Evolutionary conservation across 164 flowering plant genomes (phyloP), one percentile per base, ranked within the genome.

Genomic region (Brasenia schreberi): DNA sequence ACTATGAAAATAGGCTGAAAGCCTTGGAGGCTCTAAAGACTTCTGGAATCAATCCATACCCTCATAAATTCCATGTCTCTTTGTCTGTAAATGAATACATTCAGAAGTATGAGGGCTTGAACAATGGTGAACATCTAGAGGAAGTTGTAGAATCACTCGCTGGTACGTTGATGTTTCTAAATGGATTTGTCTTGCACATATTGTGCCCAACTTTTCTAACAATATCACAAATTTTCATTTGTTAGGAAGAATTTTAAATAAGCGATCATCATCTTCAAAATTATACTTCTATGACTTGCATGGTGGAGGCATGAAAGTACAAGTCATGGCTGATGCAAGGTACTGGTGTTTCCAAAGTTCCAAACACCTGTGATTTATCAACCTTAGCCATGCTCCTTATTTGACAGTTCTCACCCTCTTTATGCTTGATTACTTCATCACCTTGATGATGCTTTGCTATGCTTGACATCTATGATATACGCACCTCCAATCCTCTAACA

Each of bases 261-360:
- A 94, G 74, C 73, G 99, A 42, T 73, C 88, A 39, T 88, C 97
- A 10, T 85, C 94, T 42, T 77, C 93, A 19, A 89, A 89, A 82
- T 80, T 94, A 9, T 82, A 83, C 77, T 94, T 94, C 72, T 94
- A 94, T 82, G 99, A 91, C 77, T 71, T 94, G 65, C 85, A 83
- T 68, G 84, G 82, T 53, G 77, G 68, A 60, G 89, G 93, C 76
- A 79, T 73, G 7, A 94, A 94, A 79, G 90, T 94, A 10, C 99
- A 94, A 82, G 83, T 94, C 42, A 89, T 94, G 96, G 85, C 85
- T 70, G 96, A 89, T 85, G 87, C 87, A 58, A 87, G 94, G 99
- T 89, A 73, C 59, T 7, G 5, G 17, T 52, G 1, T 45, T 5
- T 23, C 27, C 27, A 23, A 23, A 2, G 27, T 23, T 23, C 27